Conservation (phyloP, 179 eudicot genomes). For the Beta lomatogona region DNA sequence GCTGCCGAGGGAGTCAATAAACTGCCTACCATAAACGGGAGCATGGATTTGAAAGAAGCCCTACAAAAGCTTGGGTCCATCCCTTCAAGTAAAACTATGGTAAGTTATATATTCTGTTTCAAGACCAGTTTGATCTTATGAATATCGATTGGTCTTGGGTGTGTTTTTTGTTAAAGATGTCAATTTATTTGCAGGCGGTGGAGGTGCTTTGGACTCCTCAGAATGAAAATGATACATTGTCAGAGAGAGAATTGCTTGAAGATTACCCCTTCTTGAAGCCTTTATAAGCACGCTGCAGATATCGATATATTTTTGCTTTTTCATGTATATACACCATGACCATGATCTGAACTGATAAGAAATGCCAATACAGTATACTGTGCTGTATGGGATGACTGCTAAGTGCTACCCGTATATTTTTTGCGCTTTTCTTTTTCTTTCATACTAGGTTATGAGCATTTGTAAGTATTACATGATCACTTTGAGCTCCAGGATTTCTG, state of each 20-base stretch:
- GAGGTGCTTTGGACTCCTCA: constrained; percentile 97
- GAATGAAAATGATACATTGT: constrained; percentile 63
- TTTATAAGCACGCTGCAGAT: constrained; percentile 35
- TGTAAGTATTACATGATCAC: neutral
- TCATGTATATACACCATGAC: constrained; percentile 20
- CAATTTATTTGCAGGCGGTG: constrained; percentile 56
- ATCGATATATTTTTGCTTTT: neutral
- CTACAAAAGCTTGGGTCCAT: constrained; percentile 79
- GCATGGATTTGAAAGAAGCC: constrained; percentile 75
- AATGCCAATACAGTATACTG: neutral
- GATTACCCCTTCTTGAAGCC: constrained; percentile 79
- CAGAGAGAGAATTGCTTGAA: constrained; percentile 72
- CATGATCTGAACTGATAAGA: neutral
- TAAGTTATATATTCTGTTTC: constrained; percentile 23
- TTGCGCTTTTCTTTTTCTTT: neutral
- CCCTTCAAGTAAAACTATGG: constrained; percentile 70
- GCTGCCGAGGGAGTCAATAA: constrained; percentile 86
- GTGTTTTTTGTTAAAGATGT: neutral
- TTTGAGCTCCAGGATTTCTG: neutral
- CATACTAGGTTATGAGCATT: neutral
- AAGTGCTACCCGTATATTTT: neutral
- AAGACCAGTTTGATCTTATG: neutral
- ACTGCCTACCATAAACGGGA: constrained; percentile 68
- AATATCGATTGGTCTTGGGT: neutral
- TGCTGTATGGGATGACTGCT: neutral